phyloP scores from a whole-genome alignment of 257 asterid species.

The Nicotiana undulata region DNA sequence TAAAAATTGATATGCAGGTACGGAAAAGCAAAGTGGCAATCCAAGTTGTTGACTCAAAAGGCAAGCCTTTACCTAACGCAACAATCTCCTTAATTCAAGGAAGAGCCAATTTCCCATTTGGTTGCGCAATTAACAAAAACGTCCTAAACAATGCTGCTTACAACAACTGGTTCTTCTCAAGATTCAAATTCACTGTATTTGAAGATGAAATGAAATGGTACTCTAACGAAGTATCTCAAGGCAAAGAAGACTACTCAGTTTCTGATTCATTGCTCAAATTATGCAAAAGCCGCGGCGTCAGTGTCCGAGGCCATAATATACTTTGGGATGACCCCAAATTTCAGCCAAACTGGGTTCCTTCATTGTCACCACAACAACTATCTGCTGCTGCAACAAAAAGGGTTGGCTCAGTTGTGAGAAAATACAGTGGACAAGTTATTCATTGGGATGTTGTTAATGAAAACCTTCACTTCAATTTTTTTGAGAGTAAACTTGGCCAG shows the following conservation, averaged over 20 bases:
- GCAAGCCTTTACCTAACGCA: conserved; percentile 12
- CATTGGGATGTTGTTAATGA: conserved; percentile 78
- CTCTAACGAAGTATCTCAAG: conserved; percentile 27
- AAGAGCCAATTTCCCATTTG: conserved; percentile 17
- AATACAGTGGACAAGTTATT: conserved; percentile 39
- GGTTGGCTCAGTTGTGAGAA: conserved; percentile 26
- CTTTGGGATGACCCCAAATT: conserved; percentile 46
- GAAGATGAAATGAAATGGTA: conserved; percentile 65
- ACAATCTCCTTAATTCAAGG: background rate
- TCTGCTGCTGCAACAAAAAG: conserved; percentile 25
- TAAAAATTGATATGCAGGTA: conserved; percentile 1
- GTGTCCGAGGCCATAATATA: conserved; percentile 52
- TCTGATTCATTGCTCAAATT: conserved; percentile 43
- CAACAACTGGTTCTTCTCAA: conserved; percentile 46
- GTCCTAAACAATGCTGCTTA: conserved; percentile 6
- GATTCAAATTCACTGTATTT: conserved; percentile 50
- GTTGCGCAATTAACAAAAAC: conserved; percentile 12
- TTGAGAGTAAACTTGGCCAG: conserved; percentile 34
- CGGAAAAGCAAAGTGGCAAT: conserved; percentile 24
- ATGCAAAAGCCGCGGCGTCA: conserved; percentile 21
- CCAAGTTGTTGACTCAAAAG: conserved; percentile 15
- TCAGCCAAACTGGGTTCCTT: conserved; percentile 37
- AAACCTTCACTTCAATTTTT: conserved; percentile 42
- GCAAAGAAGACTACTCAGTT: conserved; percentile 36
- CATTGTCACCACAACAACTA: conserved; percentile 22